These are phyloP conservation scores for Amanita rubescens DNA, from an alignment of 768 basidiomycete species.

Conservation along the genomic window DNA sequence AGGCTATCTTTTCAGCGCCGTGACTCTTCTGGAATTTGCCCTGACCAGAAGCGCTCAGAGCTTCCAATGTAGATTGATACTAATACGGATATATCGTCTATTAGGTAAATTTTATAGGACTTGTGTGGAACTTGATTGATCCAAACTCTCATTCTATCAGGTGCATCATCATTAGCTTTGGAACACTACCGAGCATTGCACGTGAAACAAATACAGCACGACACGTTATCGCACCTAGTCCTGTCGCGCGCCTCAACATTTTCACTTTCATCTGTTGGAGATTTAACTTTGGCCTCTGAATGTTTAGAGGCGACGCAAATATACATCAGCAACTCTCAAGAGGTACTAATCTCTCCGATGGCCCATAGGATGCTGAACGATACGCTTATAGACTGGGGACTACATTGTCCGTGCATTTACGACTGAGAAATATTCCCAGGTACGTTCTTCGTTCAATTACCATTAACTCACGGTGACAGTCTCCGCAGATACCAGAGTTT, in stretches of 20 bases:
- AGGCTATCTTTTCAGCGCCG: slow-evolving; percentile 55
- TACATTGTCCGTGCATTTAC: slow-evolving; percentile 75
- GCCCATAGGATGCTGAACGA: slow-evolving; percentile 1
- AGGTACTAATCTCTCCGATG: slow-evolving; percentile 36
- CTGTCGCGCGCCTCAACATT: slow-evolving; percentile 74
- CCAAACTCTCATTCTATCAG: slow-evolving; percentile 32
- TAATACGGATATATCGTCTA: slow-evolving; percentile 77
- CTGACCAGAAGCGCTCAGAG: slow-evolving; percentile 67
- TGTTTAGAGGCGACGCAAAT: slow-evolving; percentile 77
- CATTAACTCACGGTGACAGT: background rate
- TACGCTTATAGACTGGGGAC: slow-evolving; percentile 53
- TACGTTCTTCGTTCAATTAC: slow-evolving; percentile 16
- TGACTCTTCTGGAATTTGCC: slow-evolving; percentile 64
- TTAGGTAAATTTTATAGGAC: slow-evolving; percentile 42
- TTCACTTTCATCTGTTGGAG: slow-evolving; percentile 68
- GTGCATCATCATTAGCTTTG: slow-evolving; percentile 62
- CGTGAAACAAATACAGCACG: slow-evolving; percentile 81
- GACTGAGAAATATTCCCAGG: slow-evolving; percentile 80
- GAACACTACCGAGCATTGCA: slow-evolving; percentile 76
- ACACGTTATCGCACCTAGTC: slow-evolving; percentile 82
- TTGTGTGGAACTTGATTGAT: background rate
- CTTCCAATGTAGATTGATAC: slow-evolving; percentile 68
- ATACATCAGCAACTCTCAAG: slow-evolving; percentile 71
- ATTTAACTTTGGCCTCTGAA: slow-evolving; percentile 68
- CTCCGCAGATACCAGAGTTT: slow-evolving; percentile 70